These are phyloP conservation scores for Rhizopogon vulgaris DNA, from an alignment of 768 basidiomycete species.

Conservation along the genomic window DNA sequence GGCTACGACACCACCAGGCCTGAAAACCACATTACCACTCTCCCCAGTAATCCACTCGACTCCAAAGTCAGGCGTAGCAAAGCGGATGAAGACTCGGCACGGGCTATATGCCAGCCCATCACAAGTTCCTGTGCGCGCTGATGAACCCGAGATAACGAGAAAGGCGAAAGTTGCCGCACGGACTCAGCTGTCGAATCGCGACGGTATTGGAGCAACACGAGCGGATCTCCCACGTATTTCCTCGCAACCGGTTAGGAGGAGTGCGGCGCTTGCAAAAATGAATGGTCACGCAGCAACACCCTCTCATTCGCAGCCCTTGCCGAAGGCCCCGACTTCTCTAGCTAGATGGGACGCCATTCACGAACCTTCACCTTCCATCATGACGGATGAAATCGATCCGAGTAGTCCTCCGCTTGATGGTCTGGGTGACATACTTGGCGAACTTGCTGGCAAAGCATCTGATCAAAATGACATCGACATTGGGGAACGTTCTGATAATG, in stretches of 20 bases:
- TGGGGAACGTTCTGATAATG: neutral
- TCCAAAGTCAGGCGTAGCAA: constrained; percentile 28
- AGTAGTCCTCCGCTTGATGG: constrained; percentile 21
- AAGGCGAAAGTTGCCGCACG: neutral
- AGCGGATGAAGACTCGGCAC: constrained; percentile 37
- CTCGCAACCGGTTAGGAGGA: neutral
- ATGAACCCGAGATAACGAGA: neutral
- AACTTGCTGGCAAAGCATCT: constrained; percentile 9
- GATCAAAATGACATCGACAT: constrained; percentile 3
- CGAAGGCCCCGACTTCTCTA: constrained; percentile 8
- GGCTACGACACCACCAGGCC: constrained; percentile 1
- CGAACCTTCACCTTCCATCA: constrained; percentile 17
- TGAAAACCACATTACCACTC: constrained; percentile 4
- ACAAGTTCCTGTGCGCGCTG: neutral
- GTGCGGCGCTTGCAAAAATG: neutral
- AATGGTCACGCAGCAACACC: neutral
- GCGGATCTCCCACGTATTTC: neutral
- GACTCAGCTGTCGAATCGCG: neutral
- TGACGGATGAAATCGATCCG: constrained; percentile 30
- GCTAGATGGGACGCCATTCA: constrained; percentile 25
- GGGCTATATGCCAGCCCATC: neutral
- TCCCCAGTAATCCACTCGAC: constrained; percentile 9
- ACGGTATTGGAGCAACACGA: neutral
- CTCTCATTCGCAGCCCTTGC: neutral
- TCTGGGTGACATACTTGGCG: neutral